These are phyloP conservation scores for Solanum lycopersicoides DNA, from an alignment of 257 asterid genomes.

Conservation along the genomic window DNA sequence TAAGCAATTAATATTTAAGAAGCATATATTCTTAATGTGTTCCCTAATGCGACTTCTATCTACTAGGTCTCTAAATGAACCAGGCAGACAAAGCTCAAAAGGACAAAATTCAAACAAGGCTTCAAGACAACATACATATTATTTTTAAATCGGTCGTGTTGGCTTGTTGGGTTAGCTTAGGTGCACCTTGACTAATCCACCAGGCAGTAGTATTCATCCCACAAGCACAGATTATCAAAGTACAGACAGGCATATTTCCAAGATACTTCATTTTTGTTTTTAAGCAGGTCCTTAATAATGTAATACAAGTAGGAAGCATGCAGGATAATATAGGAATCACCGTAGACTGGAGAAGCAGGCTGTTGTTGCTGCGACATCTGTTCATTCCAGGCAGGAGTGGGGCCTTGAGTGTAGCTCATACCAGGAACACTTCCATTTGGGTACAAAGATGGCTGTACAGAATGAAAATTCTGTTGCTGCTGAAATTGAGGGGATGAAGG, in stretches of 20 bases:
- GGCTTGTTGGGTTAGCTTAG: neutral
- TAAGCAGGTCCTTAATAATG: neutral
- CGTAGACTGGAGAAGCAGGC: constrained; percentile 66
- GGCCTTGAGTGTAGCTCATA: constrained; percentile 39
- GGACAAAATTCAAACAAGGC: neutral
- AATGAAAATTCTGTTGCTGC: constrained; percentile 37
- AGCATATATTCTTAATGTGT: neutral
- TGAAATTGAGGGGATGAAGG: constrained; percentile 55
- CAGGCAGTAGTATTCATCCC: neutral
- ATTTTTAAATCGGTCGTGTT: neutral
- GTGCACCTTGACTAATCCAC: neutral
- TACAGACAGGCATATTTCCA: neutral
- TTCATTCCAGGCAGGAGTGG: constrained; percentile 56
- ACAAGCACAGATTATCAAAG: neutral
- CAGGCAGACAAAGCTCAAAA: neutral
- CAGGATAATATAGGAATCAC: constrained; percentile 22
- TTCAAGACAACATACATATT: neutral
- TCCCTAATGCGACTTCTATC: neutral
- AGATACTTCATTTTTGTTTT: neutral
- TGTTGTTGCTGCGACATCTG: constrained; percentile 61
- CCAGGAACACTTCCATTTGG: constrained; percentile 53
- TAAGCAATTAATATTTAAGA: neutral
- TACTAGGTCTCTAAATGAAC: neutral
- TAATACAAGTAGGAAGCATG: neutral
- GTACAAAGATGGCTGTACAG: constrained; percentile 35